Base-by-base conservation (phyloP, 2,329 filamentous ascomycete genomes). In the Botryotinia globosa region DNA sequence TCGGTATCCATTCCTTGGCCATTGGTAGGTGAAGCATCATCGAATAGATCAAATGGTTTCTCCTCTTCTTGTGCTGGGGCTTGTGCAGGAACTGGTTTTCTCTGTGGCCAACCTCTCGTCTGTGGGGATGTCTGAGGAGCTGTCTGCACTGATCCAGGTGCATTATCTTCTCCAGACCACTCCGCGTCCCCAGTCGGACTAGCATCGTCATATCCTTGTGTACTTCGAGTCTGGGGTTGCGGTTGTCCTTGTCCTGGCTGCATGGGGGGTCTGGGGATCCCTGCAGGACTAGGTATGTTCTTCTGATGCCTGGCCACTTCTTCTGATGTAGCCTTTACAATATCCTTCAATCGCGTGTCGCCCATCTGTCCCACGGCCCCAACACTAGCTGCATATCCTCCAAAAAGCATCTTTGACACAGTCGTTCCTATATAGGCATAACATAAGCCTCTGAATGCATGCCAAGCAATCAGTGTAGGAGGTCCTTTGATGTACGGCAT, bases 11-110 rank as follows among this genome's bases (percentile, higher is more conserved):
- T 72, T 4, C 74, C 76, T 45, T 75, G 75, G 29, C 76, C 76
- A 29, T 74, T 74, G 2, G 78, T 78, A n/a, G 78, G 77, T 37
- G 79, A 80, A 29, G 76, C 77, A 72, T 80, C 77, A 72, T 78
- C 77, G 39, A 78, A 80, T n/a, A 74, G 42, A 68, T 75, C 75
- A 25, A 79, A 78, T 1, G 76, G 61, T 37, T 75, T 63, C 62
- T 77, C 54, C 4, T 76, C 56, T 12, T 77, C 71, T 54, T 72
- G 45, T 18, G 63, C 44, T 16, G 74, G 71, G 20, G n/a, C 29
- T n/a, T 69, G 73, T 37, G 44, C 29, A 42, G 44, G 63, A 22
- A 16, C 8, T 32, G 62, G 32, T 32, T 18, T 29, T 39, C 18
- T 54, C 20, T 59, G 32, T 39, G 71, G 54, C n/a, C 34, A 37